These are phyloP conservation scores for Apium graveolens DNA, from an alignment of 129 eudicot genomes.

Conservation along the genomic window DNA sequence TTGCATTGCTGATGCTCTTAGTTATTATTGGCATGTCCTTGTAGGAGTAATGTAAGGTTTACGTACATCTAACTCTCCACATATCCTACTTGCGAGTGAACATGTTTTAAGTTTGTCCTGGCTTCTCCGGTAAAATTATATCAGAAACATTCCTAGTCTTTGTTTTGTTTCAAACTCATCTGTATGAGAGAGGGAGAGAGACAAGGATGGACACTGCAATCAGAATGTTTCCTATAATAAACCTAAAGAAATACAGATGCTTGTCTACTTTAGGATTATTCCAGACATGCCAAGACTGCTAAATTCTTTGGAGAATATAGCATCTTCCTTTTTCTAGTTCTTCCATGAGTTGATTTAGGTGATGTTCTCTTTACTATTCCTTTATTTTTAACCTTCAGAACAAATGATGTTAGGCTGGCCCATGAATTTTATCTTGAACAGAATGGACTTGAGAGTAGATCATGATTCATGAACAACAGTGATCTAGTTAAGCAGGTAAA, in stretches of 20 bases:
- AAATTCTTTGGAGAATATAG: not conserved
- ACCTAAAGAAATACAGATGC: not conserved
- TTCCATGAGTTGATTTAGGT: not conserved
- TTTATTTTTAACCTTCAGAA: not conserved
- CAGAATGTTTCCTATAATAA: not conserved
- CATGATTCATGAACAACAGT: not conserved
- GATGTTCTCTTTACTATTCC: not conserved
- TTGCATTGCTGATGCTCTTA: too few species aligned
- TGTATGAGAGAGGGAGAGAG: not conserved
- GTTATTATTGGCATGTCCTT: too few species aligned
- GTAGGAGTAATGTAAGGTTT: too few species aligned
- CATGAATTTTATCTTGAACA: not conserved
- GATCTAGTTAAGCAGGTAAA: not conserved
- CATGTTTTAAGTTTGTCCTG: too few species aligned
- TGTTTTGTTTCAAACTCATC: not conserved
- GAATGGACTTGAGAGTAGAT: not conserved
- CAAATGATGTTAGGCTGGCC: not conserved
- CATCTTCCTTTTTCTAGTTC: not conserved
- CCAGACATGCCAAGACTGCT: conserved; percentile 3
- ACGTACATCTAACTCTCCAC: not conserved
- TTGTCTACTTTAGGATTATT: conserved; percentile 4
- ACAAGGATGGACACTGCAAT: conserved; percentile 11
- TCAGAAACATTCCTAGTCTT: too few species aligned
- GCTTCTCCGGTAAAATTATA: too few species aligned
- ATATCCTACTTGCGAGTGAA: too few species aligned